phyloP scores from a whole-genome alignment of 2,329 filamentous ascomycete species.

The Aspergillus ochraceus region DNA sequence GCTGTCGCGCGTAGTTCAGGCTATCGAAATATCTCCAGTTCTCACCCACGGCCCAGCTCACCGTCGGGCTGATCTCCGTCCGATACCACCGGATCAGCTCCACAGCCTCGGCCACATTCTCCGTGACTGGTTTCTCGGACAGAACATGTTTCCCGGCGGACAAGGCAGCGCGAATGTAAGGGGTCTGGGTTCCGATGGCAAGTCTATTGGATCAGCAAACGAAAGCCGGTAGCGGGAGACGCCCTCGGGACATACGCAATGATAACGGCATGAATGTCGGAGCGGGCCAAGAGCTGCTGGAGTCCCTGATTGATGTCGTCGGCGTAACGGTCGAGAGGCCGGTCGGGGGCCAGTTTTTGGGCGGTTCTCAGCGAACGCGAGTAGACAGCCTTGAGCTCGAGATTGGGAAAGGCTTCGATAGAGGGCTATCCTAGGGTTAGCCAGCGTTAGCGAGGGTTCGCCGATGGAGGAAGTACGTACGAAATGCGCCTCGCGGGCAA shows the following conservation, averaged over 20 bases:
- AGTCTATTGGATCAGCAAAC: slow-evolving; percentile 32
- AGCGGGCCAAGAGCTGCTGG: slow-evolving; percentile 53
- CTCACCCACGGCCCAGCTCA: slow-evolving; percentile 65
- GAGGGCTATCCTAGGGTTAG: neutral
- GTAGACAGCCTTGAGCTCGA: slow-evolving; percentile 65
- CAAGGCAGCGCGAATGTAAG: slow-evolving; percentile 59
- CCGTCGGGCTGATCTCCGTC: slow-evolving; percentile 35
- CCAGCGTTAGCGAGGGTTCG: too few species aligned
- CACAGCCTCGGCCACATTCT: slow-evolving; percentile 54
- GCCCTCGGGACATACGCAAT: slow-evolving; percentile 28
- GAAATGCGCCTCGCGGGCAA: neutral
- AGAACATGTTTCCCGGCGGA: slow-evolving; percentile 69
- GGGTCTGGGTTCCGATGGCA: slow-evolving; percentile 62
- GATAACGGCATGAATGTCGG: slow-evolving; percentile 48
- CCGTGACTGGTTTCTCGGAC: slow-evolving; percentile 68
- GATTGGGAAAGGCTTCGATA: neutral
- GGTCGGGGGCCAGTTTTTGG: slow-evolving; percentile 44
- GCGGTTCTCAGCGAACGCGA: slow-evolving; percentile 63
- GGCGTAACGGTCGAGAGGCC: slow-evolving; percentile 56
- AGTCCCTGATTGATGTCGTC: slow-evolving; percentile 39
- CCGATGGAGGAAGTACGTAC: neutral
- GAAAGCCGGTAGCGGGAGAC: neutral
- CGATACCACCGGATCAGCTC: slow-evolving; percentile 52
- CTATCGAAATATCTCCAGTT: slow-evolving; percentile 67
- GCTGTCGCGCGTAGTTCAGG: slow-evolving; percentile 53